Evolutionary conservation across 2,329 filamentous ascomycete species (phyloP).

Genomic region (Pestalotiopsis sp.): DNA sequence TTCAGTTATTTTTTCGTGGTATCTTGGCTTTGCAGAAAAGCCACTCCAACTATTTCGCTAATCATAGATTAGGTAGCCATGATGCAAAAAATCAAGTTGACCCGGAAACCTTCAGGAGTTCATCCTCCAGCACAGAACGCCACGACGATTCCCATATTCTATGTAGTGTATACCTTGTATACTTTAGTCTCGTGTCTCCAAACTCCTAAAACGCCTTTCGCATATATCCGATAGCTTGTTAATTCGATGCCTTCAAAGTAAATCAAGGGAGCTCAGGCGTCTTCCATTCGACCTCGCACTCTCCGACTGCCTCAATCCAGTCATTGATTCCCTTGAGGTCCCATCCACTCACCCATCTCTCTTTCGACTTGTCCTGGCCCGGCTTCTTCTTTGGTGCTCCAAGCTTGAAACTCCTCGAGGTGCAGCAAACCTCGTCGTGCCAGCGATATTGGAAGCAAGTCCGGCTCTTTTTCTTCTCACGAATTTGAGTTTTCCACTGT

Average conservation of each 20-base stretch:
- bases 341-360: constrained; percentile 44
- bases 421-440: constrained; percentile 44
- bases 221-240: neutral
- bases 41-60: neutral
- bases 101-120: neutral
- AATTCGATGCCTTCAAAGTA: neutral
- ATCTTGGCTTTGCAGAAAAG: no score
- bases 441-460: constrained; percentile 49
- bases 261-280: constrained; percentile 7
- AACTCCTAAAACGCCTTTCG: neutral
- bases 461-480: constrained; percentile 32
- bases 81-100: neutral
- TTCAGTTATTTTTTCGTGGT: no score
- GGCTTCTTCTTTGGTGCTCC: constrained; percentile 36
- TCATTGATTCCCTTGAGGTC: constrained; percentile 46
- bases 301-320: constrained; percentile 45
- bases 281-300: constrained; percentile 43
- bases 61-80: neutral
- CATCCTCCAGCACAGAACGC: neutral
- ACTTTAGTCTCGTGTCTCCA: neutral
- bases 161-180: neutral
- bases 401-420: constrained; percentile 42
- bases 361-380: constrained; percentile 24
- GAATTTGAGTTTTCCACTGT: constrained; percentile 21
- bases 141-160: neutral